These are phyloP conservation scores for Stephania japonica DNA, from an alignment of 164 flowering plant genomes.

Conservation along the genomic window DNA sequence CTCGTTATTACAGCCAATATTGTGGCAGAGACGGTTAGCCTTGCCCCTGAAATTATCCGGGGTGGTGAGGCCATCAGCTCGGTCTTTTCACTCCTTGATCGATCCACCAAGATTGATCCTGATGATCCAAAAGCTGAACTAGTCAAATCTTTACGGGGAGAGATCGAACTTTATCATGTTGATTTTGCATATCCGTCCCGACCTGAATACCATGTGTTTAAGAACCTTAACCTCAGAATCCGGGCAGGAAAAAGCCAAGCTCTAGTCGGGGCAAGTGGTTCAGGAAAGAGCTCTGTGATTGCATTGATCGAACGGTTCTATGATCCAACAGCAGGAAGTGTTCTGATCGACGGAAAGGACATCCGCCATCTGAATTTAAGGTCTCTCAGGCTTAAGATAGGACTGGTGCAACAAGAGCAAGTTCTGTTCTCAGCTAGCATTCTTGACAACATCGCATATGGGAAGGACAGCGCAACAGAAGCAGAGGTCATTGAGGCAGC, in stretches of 20 bases:
- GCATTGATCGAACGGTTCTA: conserved; percentile 91
- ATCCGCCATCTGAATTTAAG: conserved; percentile 63
- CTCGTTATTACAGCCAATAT: conserved; percentile 91
- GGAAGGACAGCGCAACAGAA: conserved; percentile 84
- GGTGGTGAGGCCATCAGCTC: conserved; percentile 94
- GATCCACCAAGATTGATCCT: conserved; percentile 74
- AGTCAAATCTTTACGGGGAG: conserved; percentile 72
- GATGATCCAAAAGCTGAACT: conserved; percentile 80
- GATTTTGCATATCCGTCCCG: conserved; percentile 91
- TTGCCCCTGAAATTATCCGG: conserved; percentile 84
- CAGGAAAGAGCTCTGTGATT: conserved; percentile 93
- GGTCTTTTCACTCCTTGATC: conserved; percentile 77
- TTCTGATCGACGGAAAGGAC: conserved; percentile 90
- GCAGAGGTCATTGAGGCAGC: conserved; percentile 91
- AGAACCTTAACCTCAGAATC: conserved; percentile 70
- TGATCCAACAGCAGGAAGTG: conserved; percentile 79
- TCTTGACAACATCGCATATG: conserved; percentile 89
- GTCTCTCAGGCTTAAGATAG: conserved; percentile 70
- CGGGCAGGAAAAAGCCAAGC: conserved; percentile 96
- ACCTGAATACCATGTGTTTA: conserved; percentile 71
- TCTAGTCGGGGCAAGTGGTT: conserved; percentile 98
- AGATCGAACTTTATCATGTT: conserved; percentile 83
- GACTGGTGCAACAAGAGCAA: conserved; percentile 95
- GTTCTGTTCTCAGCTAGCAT: conserved; percentile 86
- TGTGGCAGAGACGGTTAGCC: conserved; percentile 95